Base-by-base conservation (phyloP, 345 rosid genomes). In the Bruguiera sexangula region DNA sequence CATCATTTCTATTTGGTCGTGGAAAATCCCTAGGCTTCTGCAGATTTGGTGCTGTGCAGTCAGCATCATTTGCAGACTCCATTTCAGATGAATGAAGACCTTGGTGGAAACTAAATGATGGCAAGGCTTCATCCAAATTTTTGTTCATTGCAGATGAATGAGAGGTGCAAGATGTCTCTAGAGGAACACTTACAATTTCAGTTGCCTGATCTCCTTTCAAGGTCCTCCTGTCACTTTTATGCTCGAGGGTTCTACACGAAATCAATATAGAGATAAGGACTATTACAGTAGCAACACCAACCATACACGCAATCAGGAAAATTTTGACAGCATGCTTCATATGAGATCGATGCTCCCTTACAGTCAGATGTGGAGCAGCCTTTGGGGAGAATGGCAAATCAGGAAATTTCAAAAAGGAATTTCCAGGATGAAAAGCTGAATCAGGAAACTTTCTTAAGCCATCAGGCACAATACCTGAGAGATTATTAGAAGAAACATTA, bases 381-480 rank as follows among this genome's bases (percentile, higher is more conserved):
- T 78, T 66, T 19, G 85, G 79, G 51, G 87, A 79, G 62, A 60
- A 55, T n/a, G 69, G 65, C 30, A 84, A 81, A 72, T 73, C 19
- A 29, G 85, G 82, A 62, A 88, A 73, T 61, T 46, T 60, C 77
- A 93, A 81, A 62, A 90, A 73, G 24, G 84, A 67, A 72, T 93
- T 93, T 71, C 98, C 98, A 2, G 98, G 98, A 76, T 86, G 92
- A 77, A 90, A 90, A 31, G 96, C 79, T 22, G 96, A 85, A 68
- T 85, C 93, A 59, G 98, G 93, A 84, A 90, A 93, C 48, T 75
- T 69, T 76, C 77, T 79, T 58, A 93, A 81, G 76, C 81, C 86
- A 61, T 72, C 82, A 6, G 98, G 98, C 7, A 93, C 73, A 13
- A 63, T 73, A 58, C 98, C 98, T 54, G 98, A 88, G 66, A 93